A percentile compares a stretch with the other conserved stretches of the same genome.
These are phyloP conservation scores for Flammula alnicola DNA, from an alignment of 1,284 basidiomycete species.

Conservation along the genomic window DNA sequence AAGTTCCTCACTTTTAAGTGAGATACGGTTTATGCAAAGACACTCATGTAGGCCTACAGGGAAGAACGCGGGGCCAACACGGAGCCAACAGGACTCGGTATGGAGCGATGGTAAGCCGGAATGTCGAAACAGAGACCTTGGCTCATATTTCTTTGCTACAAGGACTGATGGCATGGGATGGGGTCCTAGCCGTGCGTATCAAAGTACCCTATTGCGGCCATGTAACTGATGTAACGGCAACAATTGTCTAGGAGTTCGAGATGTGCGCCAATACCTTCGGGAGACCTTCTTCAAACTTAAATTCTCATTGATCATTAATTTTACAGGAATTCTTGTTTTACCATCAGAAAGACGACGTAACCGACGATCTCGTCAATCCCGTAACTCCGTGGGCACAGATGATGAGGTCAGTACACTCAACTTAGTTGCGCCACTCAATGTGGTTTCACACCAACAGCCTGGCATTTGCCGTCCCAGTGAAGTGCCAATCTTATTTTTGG, in stretches of 20 bases:
- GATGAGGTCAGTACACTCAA: constrained; percentile 54
- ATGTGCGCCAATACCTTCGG: constrained; percentile 50
- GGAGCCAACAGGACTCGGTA: constrained; percentile 77
- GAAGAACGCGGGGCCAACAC: constrained; percentile 80
- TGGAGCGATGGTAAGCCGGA: constrained; percentile 72
- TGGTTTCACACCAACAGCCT: constrained; percentile 12
- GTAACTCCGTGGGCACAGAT: constrained; percentile 77
- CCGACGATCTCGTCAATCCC: constrained; percentile 65
- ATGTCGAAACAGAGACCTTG: background rate
- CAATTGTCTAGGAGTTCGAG: constrained; percentile 58
- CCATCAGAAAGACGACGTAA: constrained; percentile 76
- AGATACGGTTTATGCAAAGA: background rate
- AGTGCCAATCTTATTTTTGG: constrained; percentile 10
- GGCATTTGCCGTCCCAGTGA: constrained; percentile 13
- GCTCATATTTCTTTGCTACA: constrained; percentile 11
- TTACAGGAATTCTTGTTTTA: constrained; percentile 80
- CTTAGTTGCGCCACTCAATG: constrained; percentile 17
- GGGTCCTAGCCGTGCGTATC: constrained; percentile 67
- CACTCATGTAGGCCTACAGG: constrained; percentile 34
- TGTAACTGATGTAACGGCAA: constrained; percentile 18
- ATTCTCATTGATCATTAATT: constrained; percentile 20
- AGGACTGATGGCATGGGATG: constrained; percentile 86
- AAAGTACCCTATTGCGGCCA: constrained; percentile 7
- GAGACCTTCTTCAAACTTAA: constrained; percentile 13
- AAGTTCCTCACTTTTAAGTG: constrained; percentile 14